Evolutionary conservation across 257 asterid species (phyloP), one percentile per base, ranked within the genome.

Genomic region (Solanum dulcamara): DNA sequence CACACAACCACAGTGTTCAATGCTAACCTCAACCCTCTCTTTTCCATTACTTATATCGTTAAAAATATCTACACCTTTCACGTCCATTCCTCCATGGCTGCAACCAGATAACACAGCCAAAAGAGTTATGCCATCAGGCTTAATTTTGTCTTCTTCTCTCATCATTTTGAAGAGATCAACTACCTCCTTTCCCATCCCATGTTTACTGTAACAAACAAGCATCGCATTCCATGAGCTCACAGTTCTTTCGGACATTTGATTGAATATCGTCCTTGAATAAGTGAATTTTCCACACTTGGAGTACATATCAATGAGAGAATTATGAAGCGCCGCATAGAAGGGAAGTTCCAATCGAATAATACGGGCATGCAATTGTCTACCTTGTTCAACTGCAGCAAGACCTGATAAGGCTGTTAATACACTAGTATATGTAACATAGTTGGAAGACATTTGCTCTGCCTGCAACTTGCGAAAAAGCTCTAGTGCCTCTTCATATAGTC

Each of bases 1-100:
- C 20, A 96, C 92, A 80, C 99, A 96, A 10, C 98, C 98, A n/a
- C 89, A 94, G 87, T 93, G 99, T 92, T 96, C 98, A 51, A 93
- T 83, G 40, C 92, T 92, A 75, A 94, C 90, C 64, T 85, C 90
- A 66, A 83, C 12, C 62, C 89, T 88, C 13, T 88, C 62, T 38
- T 80, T 83, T 22, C 64, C 89, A 57, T 20, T 33, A 38, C 84
- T 85, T 87, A 89, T 84, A 86, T 93, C 92, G 8, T 91, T 87
- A 51, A 94, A 96, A 17, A 93, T 59, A 80, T 91, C 85, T 66
- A 96, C 91, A 33, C 98, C 98, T 57, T 7, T 88, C 51, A 89
- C 88, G 85, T 91, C 98, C 93, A 93, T 90, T 55, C 97, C 97
- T 81, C 97, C 94, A 53, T 96, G 99, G 87, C 98, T 93, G 86